Evolutionary conservation across 1,284 basidiomycete genomes (phyloP).

Genomic region (Apiotrichum sp.): DNA sequence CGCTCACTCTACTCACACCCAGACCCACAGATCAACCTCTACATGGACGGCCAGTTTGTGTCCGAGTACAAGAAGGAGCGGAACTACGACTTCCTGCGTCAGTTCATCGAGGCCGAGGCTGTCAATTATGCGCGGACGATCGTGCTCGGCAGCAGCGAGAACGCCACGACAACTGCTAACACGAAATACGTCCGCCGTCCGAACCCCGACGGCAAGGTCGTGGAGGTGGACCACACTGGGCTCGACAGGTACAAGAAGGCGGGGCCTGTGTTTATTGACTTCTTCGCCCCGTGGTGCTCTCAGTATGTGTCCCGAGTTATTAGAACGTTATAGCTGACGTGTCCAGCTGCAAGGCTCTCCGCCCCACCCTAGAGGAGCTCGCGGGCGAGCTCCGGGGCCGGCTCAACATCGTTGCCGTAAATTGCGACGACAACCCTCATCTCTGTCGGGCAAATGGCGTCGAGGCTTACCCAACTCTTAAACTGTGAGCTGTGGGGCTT

Average conservation of each 20-base stretch:
- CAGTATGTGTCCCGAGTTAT: slow-evolving; percentile 50
- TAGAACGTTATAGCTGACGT: slow-evolving; percentile 7
- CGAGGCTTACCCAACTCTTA: slow-evolving; percentile 70
- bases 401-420: slow-evolving; percentile 71
- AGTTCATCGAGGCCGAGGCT: slow-evolving; percentile 52
- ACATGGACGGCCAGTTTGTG: slow-evolving; percentile 58
- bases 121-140: slow-evolving; percentile 33
- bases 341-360: slow-evolving; percentile 69
- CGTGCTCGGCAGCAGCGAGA: not conserved
- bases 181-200: slow-evolving; percentile 15
- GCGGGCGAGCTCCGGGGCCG: slow-evolving; percentile 62
- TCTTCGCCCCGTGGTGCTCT: slow-evolving; percentile 87
- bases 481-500: slow-evolving; percentile 44
- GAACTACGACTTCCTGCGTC: slow-evolving; percentile 51
- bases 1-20: not conserved
- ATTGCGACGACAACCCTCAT: slow-evolving; percentile 68
- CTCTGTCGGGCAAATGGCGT: slow-evolving; percentile 64
- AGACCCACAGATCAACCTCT: slow-evolving; percentile 69
- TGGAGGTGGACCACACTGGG: slow-evolving; percentile 53
- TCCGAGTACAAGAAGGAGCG: slow-evolving; percentile 58
- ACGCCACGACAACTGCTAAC: not conserved
- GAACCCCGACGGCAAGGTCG: slow-evolving; percentile 62
- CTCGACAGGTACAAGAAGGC: slow-evolving; percentile 54
- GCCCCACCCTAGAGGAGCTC: slow-evolving; percentile 66
- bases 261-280: slow-evolving; percentile 77